Percentiles rank a stretch among this genome's conserved stretches.
phyloP scores from a whole-genome alignment of 345 rosid species.

The Erucastrum elatum region DNA sequence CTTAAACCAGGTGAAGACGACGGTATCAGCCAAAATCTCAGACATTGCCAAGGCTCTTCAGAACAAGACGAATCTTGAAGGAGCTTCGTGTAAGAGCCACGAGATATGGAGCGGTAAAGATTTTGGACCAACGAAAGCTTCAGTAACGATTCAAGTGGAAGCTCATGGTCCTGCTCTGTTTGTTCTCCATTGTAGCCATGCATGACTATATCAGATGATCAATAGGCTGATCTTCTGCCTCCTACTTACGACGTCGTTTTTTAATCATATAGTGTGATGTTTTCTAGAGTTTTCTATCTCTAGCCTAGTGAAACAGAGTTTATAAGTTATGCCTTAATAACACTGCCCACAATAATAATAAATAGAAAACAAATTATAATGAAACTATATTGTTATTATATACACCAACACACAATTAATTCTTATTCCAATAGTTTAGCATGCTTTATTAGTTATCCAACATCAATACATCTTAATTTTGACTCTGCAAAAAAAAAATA shows the following conservation, averaged over 20 bases:
- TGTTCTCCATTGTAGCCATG: slow-evolving; percentile 51
- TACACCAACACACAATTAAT: too few relatives aligned
- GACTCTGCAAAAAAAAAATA: too few relatives aligned
- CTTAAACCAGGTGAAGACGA: slow-evolving; percentile 47
- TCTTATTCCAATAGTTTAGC: too few relatives aligned
- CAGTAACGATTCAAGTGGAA: slow-evolving; percentile 47
- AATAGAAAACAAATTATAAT: background rate
- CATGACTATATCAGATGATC: slow-evolving; percentile 19
- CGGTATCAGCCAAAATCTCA: slow-evolving; percentile 56
- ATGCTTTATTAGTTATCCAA: too few relatives aligned
- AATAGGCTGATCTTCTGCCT: background rate
- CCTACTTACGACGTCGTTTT: background rate
- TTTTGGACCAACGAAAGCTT: slow-evolving; percentile 34
- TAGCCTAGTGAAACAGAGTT: background rate
- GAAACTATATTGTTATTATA: too few relatives aligned
- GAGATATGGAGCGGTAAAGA: slow-evolving; percentile 70
- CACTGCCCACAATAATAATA: background rate
- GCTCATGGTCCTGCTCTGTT: slow-evolving; percentile 63
- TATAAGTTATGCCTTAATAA: slow-evolving; percentile 1
- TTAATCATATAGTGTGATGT: background rate
- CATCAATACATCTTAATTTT: too few relatives aligned
- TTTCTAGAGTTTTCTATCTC: slow-evolving; percentile 3
- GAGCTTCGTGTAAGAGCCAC: slow-evolving; percentile 46
- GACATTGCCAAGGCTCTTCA: slow-evolving; percentile 58
- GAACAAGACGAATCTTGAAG: slow-evolving; percentile 35